These are phyloP conservation scores for Fusarium nelsonii DNA, from an alignment of 2,329 filamentous ascomycete genomes.

Conservation along the genomic window DNA sequence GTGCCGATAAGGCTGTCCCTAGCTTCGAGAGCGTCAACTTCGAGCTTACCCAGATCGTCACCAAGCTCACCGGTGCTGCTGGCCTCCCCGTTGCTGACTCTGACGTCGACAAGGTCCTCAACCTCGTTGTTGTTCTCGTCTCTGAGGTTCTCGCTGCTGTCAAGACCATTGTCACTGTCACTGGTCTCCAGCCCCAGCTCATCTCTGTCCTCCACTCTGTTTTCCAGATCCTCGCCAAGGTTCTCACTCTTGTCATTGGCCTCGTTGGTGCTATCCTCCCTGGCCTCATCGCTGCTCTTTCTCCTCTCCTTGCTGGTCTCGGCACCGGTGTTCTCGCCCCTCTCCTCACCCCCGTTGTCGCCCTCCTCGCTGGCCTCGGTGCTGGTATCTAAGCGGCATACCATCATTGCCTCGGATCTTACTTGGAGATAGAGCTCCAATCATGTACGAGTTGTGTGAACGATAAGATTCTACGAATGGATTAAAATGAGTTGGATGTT, in stretches of 20 bases:
- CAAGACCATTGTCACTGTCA: conserved; percentile 40
- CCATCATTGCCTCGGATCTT: background rate
- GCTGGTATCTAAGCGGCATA: conserved; percentile 5
- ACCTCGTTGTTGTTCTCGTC: conserved; percentile 40
- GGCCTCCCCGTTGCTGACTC: conserved; percentile 38
- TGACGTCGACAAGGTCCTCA: conserved; percentile 46
- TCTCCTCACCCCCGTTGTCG: conserved; percentile 44
- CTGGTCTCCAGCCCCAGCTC: conserved; percentile 46
- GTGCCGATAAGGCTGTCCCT: conserved; percentile 22
- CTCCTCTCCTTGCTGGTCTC: conserved; percentile 47
- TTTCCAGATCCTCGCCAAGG: conserved; percentile 46
- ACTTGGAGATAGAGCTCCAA: background rate
- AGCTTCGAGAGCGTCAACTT: conserved; percentile 37
- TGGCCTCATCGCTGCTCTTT: conserved; percentile 43
- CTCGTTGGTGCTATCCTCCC: conserved; percentile 44
- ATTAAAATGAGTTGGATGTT: background rate
- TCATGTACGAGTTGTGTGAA: background rate
- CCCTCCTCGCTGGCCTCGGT: conserved; percentile 42
- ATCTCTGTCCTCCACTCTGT: conserved; percentile 47
- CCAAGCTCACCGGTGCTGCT: conserved; percentile 39
- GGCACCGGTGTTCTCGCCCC: conserved; percentile 45
- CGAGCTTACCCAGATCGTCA: conserved; percentile 45
- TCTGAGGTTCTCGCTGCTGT: conserved; percentile 41
- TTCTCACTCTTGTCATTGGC: conserved; percentile 44
- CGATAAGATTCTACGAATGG: background rate